Base-by-base conservation (phyloP, 225 moss, liverwort and hornwort genomes). In the Bryoerythrophyllum caledonicum region DNA sequence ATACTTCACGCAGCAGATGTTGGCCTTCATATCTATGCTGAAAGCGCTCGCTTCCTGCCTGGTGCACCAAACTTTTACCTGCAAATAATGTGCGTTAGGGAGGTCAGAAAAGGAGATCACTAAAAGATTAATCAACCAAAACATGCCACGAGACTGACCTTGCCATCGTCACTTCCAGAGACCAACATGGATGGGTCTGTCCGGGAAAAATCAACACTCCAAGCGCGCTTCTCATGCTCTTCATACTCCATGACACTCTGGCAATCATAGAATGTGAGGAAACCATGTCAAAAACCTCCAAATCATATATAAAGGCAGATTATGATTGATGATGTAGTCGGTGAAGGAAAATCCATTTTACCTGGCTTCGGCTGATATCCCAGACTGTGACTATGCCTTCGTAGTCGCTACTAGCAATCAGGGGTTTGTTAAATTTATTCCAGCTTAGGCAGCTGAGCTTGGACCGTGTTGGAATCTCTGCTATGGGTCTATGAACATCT, bases 381-480 rank as follows among this genome's bases (percentile, higher is more conserved):
- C 97, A 97, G 24, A 97, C 89, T 61, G 94, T 90, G 37, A 97
- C 97, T 80, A 93, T 93, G 64, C 97, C 97, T 90, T 97, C 97
- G 48, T 97, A 97, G 81, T 97, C 94, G 82, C 97, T 97, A 74
- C 97, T 97, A 66, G 97, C 97, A 83, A 97, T 90, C 43, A 91
- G 79, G 57, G 90, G 86, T 65, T 97, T 97, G 57, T 89, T 76
- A 63, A 80, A 91, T 67, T 97, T 93, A 38, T 97, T 97, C 97
- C 97, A 97, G 82, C 97, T 94, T 21, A 97, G 41, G 73, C 94
- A 97, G 74, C 93, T 97, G 60, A 97, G 72, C 70, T 97, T 97
- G 15, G 97, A 93, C 34, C 97, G 79, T 46, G 97, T 91, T 56
- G 90, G 75, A 69, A 94, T 88, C 71, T 97, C 97, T 48, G 90